Percentiles rank a stretch among this genome's conserved stretches.
These are phyloP conservation scores for Pseudozyma thailandica DNA, from an alignment of 1,284 basidiomycete species.

Conservation along the genomic window DNA sequence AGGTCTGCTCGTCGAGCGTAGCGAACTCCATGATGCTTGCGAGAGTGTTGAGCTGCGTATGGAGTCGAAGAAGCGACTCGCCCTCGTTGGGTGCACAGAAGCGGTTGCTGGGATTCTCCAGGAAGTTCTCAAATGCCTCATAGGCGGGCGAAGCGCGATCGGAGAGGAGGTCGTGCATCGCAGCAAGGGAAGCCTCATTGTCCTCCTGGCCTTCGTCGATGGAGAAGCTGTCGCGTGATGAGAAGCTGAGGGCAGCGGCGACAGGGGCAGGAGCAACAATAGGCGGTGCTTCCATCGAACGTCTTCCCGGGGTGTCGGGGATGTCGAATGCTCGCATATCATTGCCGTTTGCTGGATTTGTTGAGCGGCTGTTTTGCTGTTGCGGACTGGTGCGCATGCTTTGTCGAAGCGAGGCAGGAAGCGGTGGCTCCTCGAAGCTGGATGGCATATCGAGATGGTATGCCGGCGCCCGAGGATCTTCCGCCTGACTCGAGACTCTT, in stretches of 20 bases:
- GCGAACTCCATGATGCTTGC: slow-evolving; percentile 49
- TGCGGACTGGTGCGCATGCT: slow-evolving; percentile 14
- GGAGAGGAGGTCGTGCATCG: slow-evolving; percentile 38
- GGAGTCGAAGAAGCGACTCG: slow-evolving; percentile 58
- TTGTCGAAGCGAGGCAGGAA: slow-evolving; percentile 39
- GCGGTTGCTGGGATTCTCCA: slow-evolving; percentile 41
- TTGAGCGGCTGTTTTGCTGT: background rate
- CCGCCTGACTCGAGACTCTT: background rate
- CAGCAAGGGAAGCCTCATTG: slow-evolving; percentile 12
- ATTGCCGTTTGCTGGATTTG: background rate
- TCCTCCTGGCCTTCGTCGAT: slow-evolving; percentile 26
- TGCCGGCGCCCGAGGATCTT: slow-evolving; percentile 5
- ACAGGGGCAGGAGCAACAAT: slow-evolving; percentile 36
- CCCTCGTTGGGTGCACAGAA: slow-evolving; percentile 49
- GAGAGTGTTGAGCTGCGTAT: slow-evolving; percentile 59
- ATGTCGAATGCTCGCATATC: slow-evolving; percentile 22
- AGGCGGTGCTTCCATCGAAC: slow-evolving; percentile 19
- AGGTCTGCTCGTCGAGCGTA: slow-evolving; percentile 50
- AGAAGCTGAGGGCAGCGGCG: slow-evolving; percentile 30
- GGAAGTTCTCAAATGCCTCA: slow-evolving; percentile 58
- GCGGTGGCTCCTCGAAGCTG: slow-evolving; percentile 24
- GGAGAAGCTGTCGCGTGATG: slow-evolving; percentile 33
- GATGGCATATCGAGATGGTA: slow-evolving; percentile 42
- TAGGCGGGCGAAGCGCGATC: slow-evolving; percentile 34
- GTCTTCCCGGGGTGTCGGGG: slow-evolving; percentile 26